Conservation (phyloP, 768 basidiomycete genomes). For the Pisolithus tinctorius region DNA sequence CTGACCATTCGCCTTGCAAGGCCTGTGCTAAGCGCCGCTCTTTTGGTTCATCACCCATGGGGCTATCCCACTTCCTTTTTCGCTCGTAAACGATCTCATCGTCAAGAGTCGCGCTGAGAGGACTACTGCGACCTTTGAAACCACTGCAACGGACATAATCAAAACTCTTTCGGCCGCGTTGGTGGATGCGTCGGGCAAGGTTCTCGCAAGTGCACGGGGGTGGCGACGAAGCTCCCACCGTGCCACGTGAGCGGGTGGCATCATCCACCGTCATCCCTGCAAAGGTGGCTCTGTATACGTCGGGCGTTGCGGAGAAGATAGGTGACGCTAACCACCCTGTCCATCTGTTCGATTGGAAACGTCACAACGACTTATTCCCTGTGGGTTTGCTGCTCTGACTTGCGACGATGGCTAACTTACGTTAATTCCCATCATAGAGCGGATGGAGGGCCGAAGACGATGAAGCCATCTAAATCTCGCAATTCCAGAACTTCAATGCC, state of each 20-base stretch:
- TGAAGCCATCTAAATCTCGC: too few species aligned
- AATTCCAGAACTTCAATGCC: too few species aligned
- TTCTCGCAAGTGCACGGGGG: conserved; percentile 14
- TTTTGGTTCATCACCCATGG: conserved; percentile 12
- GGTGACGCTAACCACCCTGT: conserved; percentile 12
- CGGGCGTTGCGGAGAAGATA: conserved; percentile 15
- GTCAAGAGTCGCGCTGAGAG: conserved; percentile 3
- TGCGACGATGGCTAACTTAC: not conserved
- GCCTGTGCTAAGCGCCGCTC: conserved; percentile 20
- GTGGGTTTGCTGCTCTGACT: conserved; percentile 7
- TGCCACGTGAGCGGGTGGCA: conserved; percentile 3
- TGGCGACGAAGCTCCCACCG: not conserved
- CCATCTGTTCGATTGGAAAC: conserved; percentile 18
- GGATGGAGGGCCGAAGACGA: too few species aligned
- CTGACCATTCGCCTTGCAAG: conserved; percentile 18
- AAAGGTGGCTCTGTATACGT: conserved; percentile 17
- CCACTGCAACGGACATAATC: conserved; percentile 8
- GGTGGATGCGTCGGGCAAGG: conserved; percentile 9
- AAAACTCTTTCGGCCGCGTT: conserved; percentile 10
- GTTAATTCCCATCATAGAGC: too few species aligned
- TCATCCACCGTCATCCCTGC: conserved; percentile 11
- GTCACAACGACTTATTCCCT: conserved; percentile 13
- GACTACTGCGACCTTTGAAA: conserved; percentile 7
- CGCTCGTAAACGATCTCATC: conserved; percentile 17
- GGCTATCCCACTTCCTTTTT: conserved; percentile 16